Conservation (phyloP, 1,284 basidiomycete species). For the Limonomyces culmigenus region DNA sequence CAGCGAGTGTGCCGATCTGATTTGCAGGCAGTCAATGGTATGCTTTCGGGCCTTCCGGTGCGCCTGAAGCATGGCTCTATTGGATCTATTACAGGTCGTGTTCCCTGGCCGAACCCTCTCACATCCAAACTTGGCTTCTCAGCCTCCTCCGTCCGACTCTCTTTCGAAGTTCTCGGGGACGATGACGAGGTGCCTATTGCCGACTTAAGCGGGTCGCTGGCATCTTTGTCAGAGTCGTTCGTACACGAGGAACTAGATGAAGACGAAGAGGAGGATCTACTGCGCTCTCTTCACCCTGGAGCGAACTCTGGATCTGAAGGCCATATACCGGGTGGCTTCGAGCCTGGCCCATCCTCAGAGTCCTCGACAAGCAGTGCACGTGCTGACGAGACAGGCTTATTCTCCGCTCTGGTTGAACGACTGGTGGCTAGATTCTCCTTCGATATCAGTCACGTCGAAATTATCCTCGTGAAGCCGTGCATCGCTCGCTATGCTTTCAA, state of each 20-base stretch:
- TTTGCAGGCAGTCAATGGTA: constrained; percentile 63
- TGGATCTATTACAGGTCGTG: constrained; percentile 53
- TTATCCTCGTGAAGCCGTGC: constrained; percentile 48
- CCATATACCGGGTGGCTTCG: constrained; percentile 48
- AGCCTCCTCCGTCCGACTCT: constrained; percentile 42
- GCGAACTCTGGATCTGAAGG: constrained; percentile 14
- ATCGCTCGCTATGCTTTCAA: constrained; percentile 43
- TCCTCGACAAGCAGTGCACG: constrained; percentile 18
- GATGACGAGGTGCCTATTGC: constrained; percentile 9
- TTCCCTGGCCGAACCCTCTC: constrained; percentile 64
- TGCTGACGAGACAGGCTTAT: constrained; percentile 48
- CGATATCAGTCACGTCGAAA: constrained; percentile 46
- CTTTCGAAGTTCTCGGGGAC: constrained; percentile 30
- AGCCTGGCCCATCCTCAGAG: constrained; percentile 23
- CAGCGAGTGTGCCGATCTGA: constrained; percentile 4
- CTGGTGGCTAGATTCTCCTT: constrained; percentile 73
- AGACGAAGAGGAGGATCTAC: constrained; percentile 56
- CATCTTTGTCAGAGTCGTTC: constrained; percentile 71
- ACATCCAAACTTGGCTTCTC: constrained; percentile 56
- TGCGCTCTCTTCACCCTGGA: constrained; percentile 42
- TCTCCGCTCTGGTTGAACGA: constrained; percentile 72
- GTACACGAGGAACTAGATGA: constrained; percentile 65
- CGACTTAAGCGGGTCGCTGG: constrained; percentile 61
- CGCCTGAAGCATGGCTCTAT: constrained; percentile 56
- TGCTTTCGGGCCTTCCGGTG: constrained; percentile 56